Conservation (phyloP, 2,329 filamentous ascomycete genomes). For the Trichoderma sp. region DNA sequence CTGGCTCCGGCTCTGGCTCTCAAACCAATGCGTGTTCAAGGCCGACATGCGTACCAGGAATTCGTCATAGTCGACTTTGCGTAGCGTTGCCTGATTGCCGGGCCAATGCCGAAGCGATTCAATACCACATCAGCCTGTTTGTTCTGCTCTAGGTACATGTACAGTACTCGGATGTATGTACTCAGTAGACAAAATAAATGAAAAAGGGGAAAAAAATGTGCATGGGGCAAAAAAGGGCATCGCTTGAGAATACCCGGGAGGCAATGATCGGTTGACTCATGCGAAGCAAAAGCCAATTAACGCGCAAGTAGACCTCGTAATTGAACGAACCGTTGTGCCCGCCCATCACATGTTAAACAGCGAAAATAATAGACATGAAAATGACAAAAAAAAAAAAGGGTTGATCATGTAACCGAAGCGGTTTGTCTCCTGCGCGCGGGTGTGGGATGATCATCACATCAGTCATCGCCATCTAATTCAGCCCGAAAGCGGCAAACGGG, state of each 20-base stretch:
- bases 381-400: background rate
- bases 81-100: constrained; percentile 24
- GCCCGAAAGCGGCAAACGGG: background rate
- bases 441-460: constrained; percentile 6
- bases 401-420: background rate
- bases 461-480: background rate
- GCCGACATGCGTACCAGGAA: constrained; percentile 22
- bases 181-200: background rate
- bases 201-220: background rate
- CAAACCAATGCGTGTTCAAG: constrained; percentile 23
- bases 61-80: constrained; percentile 28
- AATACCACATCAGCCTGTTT: constrained; percentile 1
- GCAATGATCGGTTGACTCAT: background rate
- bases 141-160: background rate
- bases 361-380: background rate
- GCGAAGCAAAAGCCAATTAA: background rate
- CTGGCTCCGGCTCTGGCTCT: constrained; percentile 1
- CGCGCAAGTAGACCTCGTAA: background rate
- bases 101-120: background rate
- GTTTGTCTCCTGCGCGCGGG: background rate
- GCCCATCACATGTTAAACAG: background rate
- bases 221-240: background rate
- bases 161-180: background rate
- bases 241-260: background rate
- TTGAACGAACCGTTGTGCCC: background rate